Conservation (phyloP, 345 rosid species). For the Corchorus olitorius region DNA sequence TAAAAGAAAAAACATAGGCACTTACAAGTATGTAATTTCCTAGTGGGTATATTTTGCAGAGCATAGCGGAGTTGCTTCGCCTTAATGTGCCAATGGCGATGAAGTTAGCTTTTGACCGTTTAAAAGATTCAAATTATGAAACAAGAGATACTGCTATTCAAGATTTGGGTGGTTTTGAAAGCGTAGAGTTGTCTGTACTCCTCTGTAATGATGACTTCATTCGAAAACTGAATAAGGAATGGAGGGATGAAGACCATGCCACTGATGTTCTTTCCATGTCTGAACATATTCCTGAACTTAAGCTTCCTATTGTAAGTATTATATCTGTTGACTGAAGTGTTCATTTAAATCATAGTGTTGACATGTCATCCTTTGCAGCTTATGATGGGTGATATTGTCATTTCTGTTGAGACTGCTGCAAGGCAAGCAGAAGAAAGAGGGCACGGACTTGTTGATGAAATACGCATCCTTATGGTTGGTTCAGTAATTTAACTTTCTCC, state of each 20-base stretch:
- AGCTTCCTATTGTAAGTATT: conserved; percentile 77
- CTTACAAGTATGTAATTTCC: not conserved
- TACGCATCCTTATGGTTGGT: conserved; percentile 81
- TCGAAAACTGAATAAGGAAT: conserved; percentile 81
- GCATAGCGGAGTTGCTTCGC: conserved; percentile 83
- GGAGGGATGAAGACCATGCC: conserved; percentile 94
- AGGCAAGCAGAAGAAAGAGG: conserved; percentile 93
- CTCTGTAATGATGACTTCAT: conserved; percentile 89
- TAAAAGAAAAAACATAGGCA: not conserved
- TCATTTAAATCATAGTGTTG: conserved; percentile 8
- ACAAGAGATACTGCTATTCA: conserved; percentile 74
- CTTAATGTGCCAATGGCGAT: conserved; percentile 84
- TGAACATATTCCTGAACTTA: conserved; percentile 69
- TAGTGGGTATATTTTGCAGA: conserved; percentile 38
- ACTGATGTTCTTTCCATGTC: conserved; percentile 99
- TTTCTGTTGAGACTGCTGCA: conserved; percentile 92
- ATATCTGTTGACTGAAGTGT: not conserved
- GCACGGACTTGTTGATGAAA: conserved; percentile 86
- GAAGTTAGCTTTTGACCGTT: conserved; percentile 71
- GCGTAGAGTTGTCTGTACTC: conserved; percentile 75
- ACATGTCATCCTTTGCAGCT: conserved; percentile 55
- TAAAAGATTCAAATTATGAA: conserved; percentile 58
- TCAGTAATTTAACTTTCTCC: conserved; percentile 5
- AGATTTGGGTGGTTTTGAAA: conserved; percentile 69
- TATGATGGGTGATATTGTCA: conserved; percentile 93